Evolutionary conservation across 2,329 filamentous ascomycete genomes (phyloP), one percentile per base, ranked within the genome.

Genomic region (Whalleya microplaca): DNA sequence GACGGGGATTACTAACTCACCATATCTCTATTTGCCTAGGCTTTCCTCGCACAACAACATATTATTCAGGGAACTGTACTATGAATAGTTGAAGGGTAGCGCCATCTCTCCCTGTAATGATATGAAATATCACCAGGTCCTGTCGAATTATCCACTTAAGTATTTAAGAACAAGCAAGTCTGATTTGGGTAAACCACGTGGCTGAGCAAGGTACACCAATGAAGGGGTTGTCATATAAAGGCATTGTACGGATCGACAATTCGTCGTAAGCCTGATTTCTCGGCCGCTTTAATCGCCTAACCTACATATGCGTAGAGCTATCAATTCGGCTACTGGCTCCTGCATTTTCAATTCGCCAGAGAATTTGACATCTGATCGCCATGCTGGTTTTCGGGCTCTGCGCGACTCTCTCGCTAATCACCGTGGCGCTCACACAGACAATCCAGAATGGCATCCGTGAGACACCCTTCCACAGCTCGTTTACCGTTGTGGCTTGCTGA

Each of bases 361-460:
- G 45, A 44, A 48, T 53, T 43, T 56, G 44, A 41, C 43, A 45
- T 27, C 44, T 21, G 44, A 49, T 45, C 44, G 32, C 40, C 48
- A 63, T 63, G 61, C 45, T 42, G 43, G 53, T 56, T 53, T 50
- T 53, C 45, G 44, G 48, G 19, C 46, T 56, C 18, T 42, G 53
- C 53, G 61, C 54, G 61, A 58, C 58, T 56, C 53, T 62, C 45
- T 59, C 53, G 49, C 58, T 59, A 55, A 48, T 45, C 40, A 62
- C 40, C 53, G 53, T 54, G 41, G 61, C 44, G 49, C 44, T 62
- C 42, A 56, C 53, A 41, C 61, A 63, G 59, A 63, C 61, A 53
- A 57, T 62, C 8, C 21, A 55, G 32, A 19, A 62, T 48, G 58
- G 53, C 18, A 27, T 45, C 41, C 53, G 61, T 63, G 59, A 59